Evolutionary conservation across 768 basidiomycete species (phyloP), one percentile per base, ranked within the genome.

Genomic region (Tephrocybe sp.): DNA sequence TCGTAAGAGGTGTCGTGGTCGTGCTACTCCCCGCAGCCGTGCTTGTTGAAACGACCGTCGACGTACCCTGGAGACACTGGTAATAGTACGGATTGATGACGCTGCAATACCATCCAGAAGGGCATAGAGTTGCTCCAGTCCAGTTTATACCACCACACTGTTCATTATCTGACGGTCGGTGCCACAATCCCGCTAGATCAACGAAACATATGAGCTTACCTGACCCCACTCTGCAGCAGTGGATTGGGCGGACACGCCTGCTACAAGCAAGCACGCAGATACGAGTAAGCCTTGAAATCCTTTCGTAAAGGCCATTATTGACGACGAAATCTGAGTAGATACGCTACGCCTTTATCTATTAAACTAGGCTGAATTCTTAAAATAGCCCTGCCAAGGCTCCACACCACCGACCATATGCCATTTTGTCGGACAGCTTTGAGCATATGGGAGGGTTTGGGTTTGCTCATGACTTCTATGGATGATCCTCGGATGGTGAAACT

Each of bases 141-240:
- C 77, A 82, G 3, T 75, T 77, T 44, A 65, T 69, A 7, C 79
- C 78, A 40, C 79, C 78, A 54, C 81, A 82, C 79, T 82, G 49
- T n/a, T 9, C 19, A 34, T 40, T 49, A 16, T 35, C 44, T 26
- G 26, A 26, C 31, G n/a, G 22, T 40, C 34, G 36, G 55, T 9
- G 10, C 36, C 35, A 14, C 19, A n/a, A 41, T 23, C 26, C 16
- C 19, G 7, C 4, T 19, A 23, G 17, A 4, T 16, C 42, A 14
- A 23, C 42, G 12, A 26, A 39, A n/a, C 38, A 23, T 16, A 31
- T n/a, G 34, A 54, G 44, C 60, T 54, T 46, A 71, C 72, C 65
- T 74, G 73, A 4, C 71, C 72, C 50, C 67, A 75, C 39, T 64
- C 58, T 12, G 63, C 56, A 10, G 67, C 61, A 19, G 64, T 61